Conservation (phyloP, 202 grass and related monocot genomes). For the Zoysia matrella region DNA sequence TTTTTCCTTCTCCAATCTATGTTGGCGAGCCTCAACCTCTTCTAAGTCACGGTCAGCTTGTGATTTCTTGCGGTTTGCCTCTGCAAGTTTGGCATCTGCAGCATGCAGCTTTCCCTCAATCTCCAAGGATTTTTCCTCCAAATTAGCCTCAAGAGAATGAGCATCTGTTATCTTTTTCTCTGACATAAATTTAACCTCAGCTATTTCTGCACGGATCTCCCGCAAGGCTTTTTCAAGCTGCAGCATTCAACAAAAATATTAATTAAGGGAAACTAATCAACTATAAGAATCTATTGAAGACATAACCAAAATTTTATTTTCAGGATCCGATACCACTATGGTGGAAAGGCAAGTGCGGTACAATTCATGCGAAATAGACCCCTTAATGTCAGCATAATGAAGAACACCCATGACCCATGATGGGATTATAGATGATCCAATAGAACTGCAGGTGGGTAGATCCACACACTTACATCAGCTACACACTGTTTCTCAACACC, state of each 20-base stretch:
- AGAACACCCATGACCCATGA: not conserved
- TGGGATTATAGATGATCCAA: not conserved
- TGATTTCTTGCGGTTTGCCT: constrained; percentile 49
- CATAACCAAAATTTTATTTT: constrained; percentile 3
- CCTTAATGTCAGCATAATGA: not conserved
- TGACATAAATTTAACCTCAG: constrained; percentile 82
- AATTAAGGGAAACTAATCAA: not conserved
- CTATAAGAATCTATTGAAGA: constrained; percentile 19
- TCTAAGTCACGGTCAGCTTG: too few relatives aligned
- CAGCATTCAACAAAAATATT: too few relatives aligned
- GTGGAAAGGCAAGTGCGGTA: constrained; percentile 4
- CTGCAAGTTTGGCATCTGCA: constrained; percentile 94
- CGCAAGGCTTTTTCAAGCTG: constrained; percentile 57
- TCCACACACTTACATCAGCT: constrained; percentile 61
- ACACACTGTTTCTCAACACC: constrained; percentile 95
- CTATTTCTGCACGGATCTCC: constrained; percentile 75
- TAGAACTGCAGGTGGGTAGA: constrained; percentile 1
- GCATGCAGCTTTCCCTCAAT: constrained; percentile 85
- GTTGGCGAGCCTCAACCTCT: constrained; percentile 72
- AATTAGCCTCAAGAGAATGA: constrained; percentile 71
- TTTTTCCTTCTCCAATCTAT: constrained; percentile 86
- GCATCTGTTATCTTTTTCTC: constrained; percentile 83
- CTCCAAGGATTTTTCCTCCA: constrained; percentile 90
- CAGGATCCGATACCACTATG: not conserved
- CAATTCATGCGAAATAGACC: not conserved